Evolutionary conservation across 495 filamentous ascomycete species (phyloP).

Genomic region (Penicillium silybi): DNA sequence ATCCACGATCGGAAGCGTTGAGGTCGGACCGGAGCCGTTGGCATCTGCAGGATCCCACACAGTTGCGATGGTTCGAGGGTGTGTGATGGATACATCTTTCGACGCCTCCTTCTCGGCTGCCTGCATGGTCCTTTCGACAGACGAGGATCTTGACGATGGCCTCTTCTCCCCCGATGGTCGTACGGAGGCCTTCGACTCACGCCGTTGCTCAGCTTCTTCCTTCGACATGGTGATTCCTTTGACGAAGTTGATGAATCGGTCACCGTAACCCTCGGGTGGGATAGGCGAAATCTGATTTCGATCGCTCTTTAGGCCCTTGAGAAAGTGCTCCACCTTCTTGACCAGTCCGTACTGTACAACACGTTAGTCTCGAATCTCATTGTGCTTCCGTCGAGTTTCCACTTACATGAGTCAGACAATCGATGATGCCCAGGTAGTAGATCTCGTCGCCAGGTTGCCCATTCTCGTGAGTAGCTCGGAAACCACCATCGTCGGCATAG

Average conservation of each 20-base stretch:
- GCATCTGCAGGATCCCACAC: constrained; percentile 54
- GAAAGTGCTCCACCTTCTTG: constrained; percentile 87
- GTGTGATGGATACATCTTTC: constrained; percentile 53
- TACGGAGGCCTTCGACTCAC: constrained; percentile 36
- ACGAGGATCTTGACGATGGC: constrained; percentile 34
- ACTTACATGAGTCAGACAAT: constrained; percentile 76
- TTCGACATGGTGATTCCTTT: constrained; percentile 80
- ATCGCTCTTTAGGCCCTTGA: constrained; percentile 82
- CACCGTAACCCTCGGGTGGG: constrained; percentile 87
- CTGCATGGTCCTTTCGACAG: constrained; percentile 45
- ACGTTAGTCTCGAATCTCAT: no score
- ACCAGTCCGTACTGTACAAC: constrained; percentile 61
- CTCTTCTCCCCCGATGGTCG: constrained; percentile 25
- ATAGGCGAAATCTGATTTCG: constrained; percentile 87
- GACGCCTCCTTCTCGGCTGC: constrained; percentile 48
- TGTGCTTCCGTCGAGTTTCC: no score
- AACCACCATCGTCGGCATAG: constrained; percentile 91
- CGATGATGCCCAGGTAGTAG: constrained; percentile 97
- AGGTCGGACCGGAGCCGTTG: constrained; percentile 50
- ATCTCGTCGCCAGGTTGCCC: constrained; percentile 82
- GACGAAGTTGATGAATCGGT: constrained; percentile 93
- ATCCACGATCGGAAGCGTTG: constrained; percentile 87
- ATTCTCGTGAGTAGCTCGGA: constrained; percentile 89
- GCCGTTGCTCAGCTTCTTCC: constrained; percentile 71
- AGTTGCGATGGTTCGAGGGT: constrained; percentile 48